phyloP scores from a whole-genome alignment of 1,284 basidiomycete species.

The Pseudozyma thailandica region DNA sequence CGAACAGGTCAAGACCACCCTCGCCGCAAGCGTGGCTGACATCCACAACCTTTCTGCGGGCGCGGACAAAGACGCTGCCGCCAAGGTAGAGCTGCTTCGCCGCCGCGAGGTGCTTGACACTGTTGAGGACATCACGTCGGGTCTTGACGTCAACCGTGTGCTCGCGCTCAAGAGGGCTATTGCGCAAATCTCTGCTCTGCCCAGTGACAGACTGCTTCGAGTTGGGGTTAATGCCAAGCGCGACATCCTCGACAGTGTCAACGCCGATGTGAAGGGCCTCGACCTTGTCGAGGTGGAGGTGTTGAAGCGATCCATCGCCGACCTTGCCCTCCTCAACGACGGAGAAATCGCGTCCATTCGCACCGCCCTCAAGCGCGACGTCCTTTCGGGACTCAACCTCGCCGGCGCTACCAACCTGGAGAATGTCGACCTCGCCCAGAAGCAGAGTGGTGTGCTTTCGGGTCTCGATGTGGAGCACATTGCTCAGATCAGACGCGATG shows the following conservation, averaged over 20 bases:
- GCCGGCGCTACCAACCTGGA: background rate
- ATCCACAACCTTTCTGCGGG: slow-evolving; percentile 3
- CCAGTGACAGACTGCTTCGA: slow-evolving; percentile 10
- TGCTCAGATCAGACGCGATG: background rate
- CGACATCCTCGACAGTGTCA: background rate
- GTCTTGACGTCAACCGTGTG: slow-evolving; percentile 10
- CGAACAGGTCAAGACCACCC: slow-evolving; percentile 1
- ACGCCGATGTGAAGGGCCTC: background rate
- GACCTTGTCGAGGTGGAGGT: slow-evolving; percentile 10
- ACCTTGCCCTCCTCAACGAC: slow-evolving; percentile 9
- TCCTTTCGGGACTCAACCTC: slow-evolving; percentile 4
- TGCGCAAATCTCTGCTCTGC: slow-evolving; percentile 24
- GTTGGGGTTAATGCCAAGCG: slow-evolving; percentile 11
- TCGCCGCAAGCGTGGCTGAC: slow-evolving; percentile 7
- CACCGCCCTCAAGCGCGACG: slow-evolving; percentile 13
- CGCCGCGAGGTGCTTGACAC: slow-evolving; percentile 17
- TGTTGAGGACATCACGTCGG: slow-evolving; percentile 9
- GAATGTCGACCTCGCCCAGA: background rate
- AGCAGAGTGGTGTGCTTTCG: background rate
- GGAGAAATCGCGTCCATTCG: slow-evolving; percentile 5
- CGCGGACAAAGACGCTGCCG: background rate
- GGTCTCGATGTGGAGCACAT: slow-evolving; percentile 1
- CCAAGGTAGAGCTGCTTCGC: background rate
- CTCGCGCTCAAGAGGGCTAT: slow-evolving; percentile 23
- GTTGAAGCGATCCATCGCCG: slow-evolving; percentile 21